phyloP scores from a whole-genome alignment of 2,329 filamentous ascomycete genomes.

The Aspergillus thermomutatus region DNA sequence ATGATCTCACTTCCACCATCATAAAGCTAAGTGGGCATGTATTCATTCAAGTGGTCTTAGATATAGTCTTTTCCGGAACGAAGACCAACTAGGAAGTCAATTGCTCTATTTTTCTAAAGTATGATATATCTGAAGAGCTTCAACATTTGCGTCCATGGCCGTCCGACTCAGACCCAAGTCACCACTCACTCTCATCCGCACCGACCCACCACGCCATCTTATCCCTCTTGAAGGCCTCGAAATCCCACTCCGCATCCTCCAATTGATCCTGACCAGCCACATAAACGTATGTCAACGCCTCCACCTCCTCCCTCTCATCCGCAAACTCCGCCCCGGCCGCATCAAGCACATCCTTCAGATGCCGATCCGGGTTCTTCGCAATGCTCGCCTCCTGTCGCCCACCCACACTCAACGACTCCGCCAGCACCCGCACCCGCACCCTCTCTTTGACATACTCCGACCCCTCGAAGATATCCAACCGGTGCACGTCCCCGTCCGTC shows the following conservation, averaged over 20 bases:
- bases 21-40: background rate
- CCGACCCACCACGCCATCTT: conserved; percentile 64
- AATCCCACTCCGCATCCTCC: conserved; percentile 81
- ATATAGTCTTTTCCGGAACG: background rate
- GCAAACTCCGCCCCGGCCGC: conserved; percentile 52
- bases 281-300: conserved; percentile 66
- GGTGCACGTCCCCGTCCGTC: conserved; percentile 69
- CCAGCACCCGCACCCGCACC: conserved; percentile 46
- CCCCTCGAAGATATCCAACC: conserved; percentile 82
- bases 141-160: no score
- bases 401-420: conserved; percentile 19
- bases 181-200: conserved; percentile 43
- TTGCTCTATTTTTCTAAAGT: background rate
- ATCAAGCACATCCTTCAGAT: conserved; percentile 38
- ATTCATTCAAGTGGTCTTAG: background rate
- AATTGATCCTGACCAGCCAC: conserved; percentile 47
- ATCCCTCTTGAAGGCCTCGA: conserved; percentile 73
- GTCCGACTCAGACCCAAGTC: background rate
- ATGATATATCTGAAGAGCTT: background rate
- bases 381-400: conserved; percentile 21
- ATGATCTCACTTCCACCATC: background rate
- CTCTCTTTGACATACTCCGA: conserved; percentile 60
- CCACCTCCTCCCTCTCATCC: conserved; percentile 44
- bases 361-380: conserved; percentile 31
- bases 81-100: background rate